These are phyloP conservation scores for Canavalia gladiata DNA, from an alignment of 306 rosid species.

Conservation along the genomic window DNA sequence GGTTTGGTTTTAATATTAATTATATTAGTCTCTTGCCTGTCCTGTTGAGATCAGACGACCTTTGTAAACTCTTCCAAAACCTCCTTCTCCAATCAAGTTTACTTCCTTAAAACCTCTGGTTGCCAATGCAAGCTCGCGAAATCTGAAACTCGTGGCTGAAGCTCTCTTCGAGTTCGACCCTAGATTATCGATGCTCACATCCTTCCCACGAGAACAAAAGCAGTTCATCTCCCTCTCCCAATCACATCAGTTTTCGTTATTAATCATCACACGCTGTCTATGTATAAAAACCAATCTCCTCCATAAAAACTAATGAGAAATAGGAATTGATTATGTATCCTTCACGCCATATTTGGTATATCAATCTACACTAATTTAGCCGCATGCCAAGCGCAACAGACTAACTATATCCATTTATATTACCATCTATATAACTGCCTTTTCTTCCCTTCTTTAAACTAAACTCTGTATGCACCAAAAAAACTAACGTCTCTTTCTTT, in stretches of 20 bases:
- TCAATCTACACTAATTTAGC: conserved; percentile 4
- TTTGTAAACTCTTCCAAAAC: conserved; percentile 88
- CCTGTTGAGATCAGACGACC: conserved; percentile 68
- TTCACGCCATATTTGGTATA: conserved; percentile 21
- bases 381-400: conserved; percentile 6
- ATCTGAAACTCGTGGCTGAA: conserved; percentile 39
- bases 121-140: conserved; percentile 38
- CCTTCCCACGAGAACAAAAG: conserved; percentile 28
- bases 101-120: conserved; percentile 45
- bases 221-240: conserved; percentile 34
- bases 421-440: not conserved
- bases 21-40: conserved; percentile 49
- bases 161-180: not conserved
- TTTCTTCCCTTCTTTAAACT: not conserved
- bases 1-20: no score
- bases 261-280: not conserved
- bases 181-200: conserved; percentile 18
- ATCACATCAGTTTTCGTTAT: not conserved
- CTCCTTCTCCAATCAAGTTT: conserved; percentile 89
- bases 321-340: not conserved
- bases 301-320: not conserved
- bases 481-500: not conserved
- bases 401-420: not conserved
- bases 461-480: no score
- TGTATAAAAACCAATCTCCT: not conserved